Conservation (phyloP, 192 early-diverging fungal species). For the Borealophlyctis nickersoniae region DNA sequence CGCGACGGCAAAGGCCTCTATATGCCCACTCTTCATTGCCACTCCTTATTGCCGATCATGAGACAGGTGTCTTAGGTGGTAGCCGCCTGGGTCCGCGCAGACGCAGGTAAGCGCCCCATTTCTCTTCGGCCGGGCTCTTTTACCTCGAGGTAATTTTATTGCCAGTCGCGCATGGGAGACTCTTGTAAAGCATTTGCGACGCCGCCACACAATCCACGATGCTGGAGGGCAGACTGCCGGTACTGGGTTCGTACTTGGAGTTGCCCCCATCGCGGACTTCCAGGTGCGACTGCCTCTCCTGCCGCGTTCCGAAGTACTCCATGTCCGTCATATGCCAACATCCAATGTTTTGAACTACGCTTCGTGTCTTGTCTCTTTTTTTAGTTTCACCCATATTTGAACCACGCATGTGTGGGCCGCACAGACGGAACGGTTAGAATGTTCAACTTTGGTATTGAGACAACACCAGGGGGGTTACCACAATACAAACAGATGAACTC, state of each 20-base stretch:
- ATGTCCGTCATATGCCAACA: too few species aligned
- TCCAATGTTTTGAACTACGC: too few species aligned
- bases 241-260: slow-evolving; percentile 13
- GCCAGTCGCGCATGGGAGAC: slow-evolving; percentile 16
- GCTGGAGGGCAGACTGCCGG: slow-evolving; percentile 18
- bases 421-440: slow-evolving; percentile 18
- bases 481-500: neutral
- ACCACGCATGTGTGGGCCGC: slow-evolving; percentile 11
- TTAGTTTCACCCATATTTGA: slow-evolving; percentile 20
- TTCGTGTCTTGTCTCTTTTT: neutral
- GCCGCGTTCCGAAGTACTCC: neutral
- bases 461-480: neutral
- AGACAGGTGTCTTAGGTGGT: neutral
- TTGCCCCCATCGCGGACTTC: slow-evolving; percentile 21
- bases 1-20: neutral
- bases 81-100: neutral
- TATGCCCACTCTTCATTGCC: neutral
- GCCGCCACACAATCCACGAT: slow-evolving; percentile 6
- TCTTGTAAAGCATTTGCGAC: slow-evolving; percentile 23
- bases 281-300: slow-evolving; percentile 10
- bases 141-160: too few species aligned
- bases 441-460: neutral
- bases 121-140: too few species aligned
- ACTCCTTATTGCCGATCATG: slow-evolving; percentile 7
- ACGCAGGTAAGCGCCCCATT: slow-evolving; percentile 1